phyloP scores from a whole-genome alignment of 495 filamentous ascomycete species.

The Amorphotheca resinae region DNA sequence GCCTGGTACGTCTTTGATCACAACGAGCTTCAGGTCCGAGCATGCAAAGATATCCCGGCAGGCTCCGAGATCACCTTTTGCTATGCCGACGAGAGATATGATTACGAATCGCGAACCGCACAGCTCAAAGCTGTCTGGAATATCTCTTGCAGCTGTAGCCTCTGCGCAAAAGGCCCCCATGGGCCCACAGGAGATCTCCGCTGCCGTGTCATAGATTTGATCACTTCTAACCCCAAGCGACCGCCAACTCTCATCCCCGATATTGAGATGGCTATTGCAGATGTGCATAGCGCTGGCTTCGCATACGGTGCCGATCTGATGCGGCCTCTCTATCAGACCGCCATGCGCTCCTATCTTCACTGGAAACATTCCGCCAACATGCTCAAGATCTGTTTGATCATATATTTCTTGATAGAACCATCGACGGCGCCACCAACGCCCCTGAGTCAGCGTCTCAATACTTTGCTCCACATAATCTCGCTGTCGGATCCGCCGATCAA shows the following conservation, averaged over 20 bases:
- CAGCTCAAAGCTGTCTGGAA: neutral
- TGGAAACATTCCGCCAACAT: too few relatives aligned
- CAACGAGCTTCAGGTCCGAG: constrained; percentile 25
- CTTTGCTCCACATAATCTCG: too few relatives aligned
- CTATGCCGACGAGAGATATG: constrained; percentile 52
- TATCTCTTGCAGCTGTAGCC: neutral
- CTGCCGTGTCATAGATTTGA: neutral
- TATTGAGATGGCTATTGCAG: neutral
- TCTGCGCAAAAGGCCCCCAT: neutral
- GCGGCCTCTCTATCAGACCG: too few relatives aligned
- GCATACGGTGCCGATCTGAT: too few relatives aligned
- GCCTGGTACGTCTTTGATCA: constrained; percentile 51
- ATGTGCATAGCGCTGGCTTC: neutral
- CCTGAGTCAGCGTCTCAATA: too few relatives aligned
- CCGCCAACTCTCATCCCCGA: neutral
- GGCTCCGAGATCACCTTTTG: constrained; percentile 54
- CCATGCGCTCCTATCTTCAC: too few relatives aligned
- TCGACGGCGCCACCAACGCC: too few relatives aligned
- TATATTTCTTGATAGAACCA: too few relatives aligned
- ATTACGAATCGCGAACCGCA: constrained; percentile 9
- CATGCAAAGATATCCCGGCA: constrained; percentile 28
- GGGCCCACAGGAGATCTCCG: neutral
- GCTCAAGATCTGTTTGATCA: too few relatives aligned
- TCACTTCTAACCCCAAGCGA: neutral
- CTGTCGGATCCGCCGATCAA: too few relatives aligned